Conservation (phyloP, 768 basidiomycete genomes). For the Tylopilus vinaceipallidus region DNA sequence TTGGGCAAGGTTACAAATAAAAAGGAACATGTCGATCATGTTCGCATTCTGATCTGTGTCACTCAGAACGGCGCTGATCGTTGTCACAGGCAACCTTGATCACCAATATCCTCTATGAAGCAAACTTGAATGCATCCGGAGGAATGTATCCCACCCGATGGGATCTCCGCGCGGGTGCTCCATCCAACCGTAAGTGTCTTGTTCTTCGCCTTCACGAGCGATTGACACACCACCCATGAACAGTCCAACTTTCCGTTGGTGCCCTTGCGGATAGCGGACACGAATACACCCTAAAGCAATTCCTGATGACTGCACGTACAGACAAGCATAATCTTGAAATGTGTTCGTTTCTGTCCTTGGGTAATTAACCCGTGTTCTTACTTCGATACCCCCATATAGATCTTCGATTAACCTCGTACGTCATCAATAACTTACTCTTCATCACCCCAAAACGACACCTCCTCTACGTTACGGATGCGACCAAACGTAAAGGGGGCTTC, state of each 20-base stretch:
- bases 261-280: slow-evolving; percentile 69
- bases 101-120: slow-evolving; percentile 44
- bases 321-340: slow-evolving; percentile 62
- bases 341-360: slow-evolving; percentile 45
- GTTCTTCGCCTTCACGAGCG: not conserved
- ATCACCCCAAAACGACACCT: slow-evolving; percentile 18
- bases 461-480: slow-evolving; percentile 61
- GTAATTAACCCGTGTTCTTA: not conserved
- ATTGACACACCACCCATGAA: not conserved
- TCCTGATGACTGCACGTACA: slow-evolving; percentile 59
- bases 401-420: slow-evolving; percentile 56
- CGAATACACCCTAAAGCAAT: slow-evolving; percentile 75
- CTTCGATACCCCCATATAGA: slow-evolving; percentile 41
- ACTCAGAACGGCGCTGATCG: not conserved
- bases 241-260: slow-evolving; percentile 53
- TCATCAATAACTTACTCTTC: slow-evolving; percentile 50
- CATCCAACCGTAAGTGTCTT: slow-evolving; percentile 43
- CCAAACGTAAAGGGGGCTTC: slow-evolving; percentile 19
- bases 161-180: slow-evolving; percentile 46
- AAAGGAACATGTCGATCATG: slow-evolving; percentile 56
- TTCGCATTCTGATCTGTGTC: slow-evolving; percentile 28
- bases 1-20: slow-evolving; percentile 77
- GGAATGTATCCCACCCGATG: slow-evolving; percentile 66
- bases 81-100: slow-evolving; percentile 45
- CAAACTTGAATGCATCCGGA: slow-evolving; percentile 43